Percentiles rank a stretch among this genome's conserved stretches.
phyloP scores from a whole-genome alignment of 2,329 filamentous ascomycete species.

The Zalaria obscura region DNA sequence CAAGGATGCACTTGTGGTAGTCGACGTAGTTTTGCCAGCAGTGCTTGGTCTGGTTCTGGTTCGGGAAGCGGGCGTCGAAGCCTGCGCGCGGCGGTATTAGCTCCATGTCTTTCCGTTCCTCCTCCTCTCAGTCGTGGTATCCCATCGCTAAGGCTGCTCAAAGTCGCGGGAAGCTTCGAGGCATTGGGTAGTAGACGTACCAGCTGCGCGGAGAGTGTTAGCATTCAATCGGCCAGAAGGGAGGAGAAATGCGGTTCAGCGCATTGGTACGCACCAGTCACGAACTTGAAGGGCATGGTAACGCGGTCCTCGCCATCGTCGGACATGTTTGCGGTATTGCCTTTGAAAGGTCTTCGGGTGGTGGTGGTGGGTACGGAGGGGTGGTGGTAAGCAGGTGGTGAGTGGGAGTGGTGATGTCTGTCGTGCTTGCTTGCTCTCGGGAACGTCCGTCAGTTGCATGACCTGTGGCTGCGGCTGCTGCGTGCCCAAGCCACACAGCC shows the following conservation, averaged over 20 bases:
- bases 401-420: background rate
- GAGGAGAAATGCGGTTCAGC: slow-evolving; percentile 18
- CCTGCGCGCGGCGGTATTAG: slow-evolving; percentile 37
- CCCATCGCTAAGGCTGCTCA: too few species aligned
- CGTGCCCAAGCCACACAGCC: too few species aligned
- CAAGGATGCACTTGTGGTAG: slow-evolving; percentile 98
- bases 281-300: slow-evolving; percentile 99
- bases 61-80: slow-evolving; percentile 98
- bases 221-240: slow-evolving; percentile 10
- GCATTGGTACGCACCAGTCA: slow-evolving; percentile 62
- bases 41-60: slow-evolving; percentile 97
- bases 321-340: slow-evolving; percentile 59
- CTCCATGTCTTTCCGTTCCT: background rate
- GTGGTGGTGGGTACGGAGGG: slow-evolving; percentile 7
- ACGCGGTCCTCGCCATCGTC: slow-evolving; percentile 67
- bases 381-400: slow-evolving; percentile 1
- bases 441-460: too few species aligned
- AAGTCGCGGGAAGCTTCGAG: too few species aligned
- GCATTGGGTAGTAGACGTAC: slow-evolving; percentile 12
- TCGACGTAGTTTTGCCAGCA: slow-evolving; percentile 99
- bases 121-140: background rate
- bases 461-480: too few species aligned
- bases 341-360: slow-evolving; percentile 5
- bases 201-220: slow-evolving; percentile 12
- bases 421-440: too few species aligned